phyloP scores from a whole-genome alignment of 352 stramenopile species.

The Phytophthora niederhauseri region DNA sequence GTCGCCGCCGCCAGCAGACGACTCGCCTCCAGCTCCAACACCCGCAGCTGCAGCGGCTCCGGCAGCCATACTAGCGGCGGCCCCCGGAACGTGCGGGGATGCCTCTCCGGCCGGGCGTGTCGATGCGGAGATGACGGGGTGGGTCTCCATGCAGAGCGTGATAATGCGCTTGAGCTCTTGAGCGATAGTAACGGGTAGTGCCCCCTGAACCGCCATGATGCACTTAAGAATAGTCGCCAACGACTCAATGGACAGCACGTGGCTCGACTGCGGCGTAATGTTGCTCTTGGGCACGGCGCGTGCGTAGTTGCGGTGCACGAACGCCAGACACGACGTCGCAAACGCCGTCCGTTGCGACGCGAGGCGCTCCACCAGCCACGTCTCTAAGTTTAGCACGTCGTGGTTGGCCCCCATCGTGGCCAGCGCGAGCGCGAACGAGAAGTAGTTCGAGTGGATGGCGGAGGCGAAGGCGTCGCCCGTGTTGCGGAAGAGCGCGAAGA shows the following conservation, averaged over 20 bases:
- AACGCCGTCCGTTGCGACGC: slow-evolving; percentile 83
- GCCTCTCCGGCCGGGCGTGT: slow-evolving; percentile 55
- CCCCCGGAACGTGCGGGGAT: slow-evolving; percentile 20
- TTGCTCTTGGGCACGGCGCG: slow-evolving; percentile 82
- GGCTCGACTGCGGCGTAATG: slow-evolving; percentile 81
- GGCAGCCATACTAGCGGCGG: slow-evolving; percentile 18
- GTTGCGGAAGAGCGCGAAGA: slow-evolving; percentile 88
- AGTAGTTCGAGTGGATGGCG: slow-evolving; percentile 90
- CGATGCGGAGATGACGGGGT: slow-evolving; percentile 78
- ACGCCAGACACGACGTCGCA: slow-evolving; percentile 82
- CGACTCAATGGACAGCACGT: slow-evolving; percentile 86
- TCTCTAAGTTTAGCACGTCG: slow-evolving; percentile 84
- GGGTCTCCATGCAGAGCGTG: slow-evolving; percentile 80
- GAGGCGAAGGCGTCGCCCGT: slow-evolving; percentile 83
- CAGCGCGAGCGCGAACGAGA: slow-evolving; percentile 83
- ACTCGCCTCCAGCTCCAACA: slow-evolving; percentile 26
- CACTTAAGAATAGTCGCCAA: slow-evolving; percentile 86
- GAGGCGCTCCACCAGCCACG: slow-evolving; percentile 82
- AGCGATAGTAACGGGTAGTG: slow-evolving; percentile 70
- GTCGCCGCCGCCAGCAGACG: slow-evolving; percentile 29
- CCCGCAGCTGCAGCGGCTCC: slow-evolving; percentile 12
- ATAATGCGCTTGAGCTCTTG: slow-evolving; percentile 87
- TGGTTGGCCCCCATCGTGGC: slow-evolving; percentile 89
- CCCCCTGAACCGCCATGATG: slow-evolving; percentile 73
- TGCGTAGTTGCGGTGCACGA: slow-evolving; percentile 86